Evolutionary conservation across 768 basidiomycete species (phyloP).

Genomic region (Paxillus rubicundulus): DNA sequence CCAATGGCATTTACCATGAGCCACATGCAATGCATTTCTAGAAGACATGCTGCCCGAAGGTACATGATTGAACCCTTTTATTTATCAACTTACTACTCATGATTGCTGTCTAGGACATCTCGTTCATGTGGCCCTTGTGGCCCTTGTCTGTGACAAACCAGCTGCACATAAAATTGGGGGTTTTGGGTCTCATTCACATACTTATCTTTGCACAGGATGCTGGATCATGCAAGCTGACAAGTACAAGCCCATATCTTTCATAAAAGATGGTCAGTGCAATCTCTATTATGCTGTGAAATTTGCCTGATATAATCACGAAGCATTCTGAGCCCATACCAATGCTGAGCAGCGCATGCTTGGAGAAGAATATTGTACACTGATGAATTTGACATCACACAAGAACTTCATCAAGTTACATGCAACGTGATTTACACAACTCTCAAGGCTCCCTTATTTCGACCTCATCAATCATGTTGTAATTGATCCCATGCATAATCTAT

Average conservation of each 20-base stretch:
- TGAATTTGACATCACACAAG: slow-evolving; percentile 3
- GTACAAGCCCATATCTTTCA: slow-evolving; percentile 2
- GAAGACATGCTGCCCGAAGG: too few species aligned
- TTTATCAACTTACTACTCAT: too few species aligned
- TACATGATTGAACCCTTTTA: too few species aligned
- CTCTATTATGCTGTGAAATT: too few species aligned
- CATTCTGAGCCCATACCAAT: slow-evolving; percentile 12
- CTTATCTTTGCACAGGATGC: slow-evolving; percentile 34
- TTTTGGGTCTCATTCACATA: slow-evolving; percentile 31
- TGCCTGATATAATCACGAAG: too few species aligned
- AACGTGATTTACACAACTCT: slow-evolving; percentile 25
- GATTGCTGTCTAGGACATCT: slow-evolving; percentile 23
- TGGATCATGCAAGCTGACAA: slow-evolving; percentile 30
- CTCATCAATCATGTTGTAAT: slow-evolving; percentile 25
- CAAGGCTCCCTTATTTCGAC: slow-evolving; percentile 31
- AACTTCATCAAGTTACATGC: slow-evolving; percentile 16
- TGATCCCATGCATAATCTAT: slow-evolving; percentile 36
- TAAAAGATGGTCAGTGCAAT: too few species aligned
- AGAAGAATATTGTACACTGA: slow-evolving; percentile 6
- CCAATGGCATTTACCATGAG: slow-evolving; percentile 24
- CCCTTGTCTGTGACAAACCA: slow-evolving; percentile 39
- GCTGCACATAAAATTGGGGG: slow-evolving; percentile 36
- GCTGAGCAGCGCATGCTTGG: slow-evolving; percentile 13
- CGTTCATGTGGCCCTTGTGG: slow-evolving; percentile 31
- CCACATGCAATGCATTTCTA: slow-evolving; percentile 24